A percentile compares a stretch with the other conserved stretches of the same genome.
phyloP scores from a whole-genome alignment of 202 grass and related monocot genomes.

The Saccharum hybrid region DNA sequence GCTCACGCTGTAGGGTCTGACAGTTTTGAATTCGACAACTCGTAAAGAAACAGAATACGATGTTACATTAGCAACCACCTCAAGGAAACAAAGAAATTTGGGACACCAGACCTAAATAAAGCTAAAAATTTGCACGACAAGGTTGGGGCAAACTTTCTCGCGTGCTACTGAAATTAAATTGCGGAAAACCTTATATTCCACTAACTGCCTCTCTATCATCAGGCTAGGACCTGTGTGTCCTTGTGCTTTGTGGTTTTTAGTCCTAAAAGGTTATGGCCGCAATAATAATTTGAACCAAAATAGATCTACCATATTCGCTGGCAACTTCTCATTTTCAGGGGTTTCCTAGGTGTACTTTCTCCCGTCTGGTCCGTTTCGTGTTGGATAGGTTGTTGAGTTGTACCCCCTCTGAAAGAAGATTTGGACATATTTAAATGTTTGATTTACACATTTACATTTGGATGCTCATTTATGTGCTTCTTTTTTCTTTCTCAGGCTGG shows the following conservation, averaged over 20 bases:
- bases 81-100: neutral
- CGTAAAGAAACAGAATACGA: neutral
- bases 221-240: neutral
- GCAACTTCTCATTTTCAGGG: neutral
- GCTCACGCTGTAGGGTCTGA: neutral
- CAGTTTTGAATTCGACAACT: neutral
- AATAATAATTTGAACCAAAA: neutral
- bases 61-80: neutral
- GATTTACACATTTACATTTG: neutral
- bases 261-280: neutral
- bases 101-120: neutral
- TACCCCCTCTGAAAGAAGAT: neutral
- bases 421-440: neutral
- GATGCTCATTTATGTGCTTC: slow-evolving; percentile 3
- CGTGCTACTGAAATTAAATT: neutral
- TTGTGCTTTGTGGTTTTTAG: neutral
- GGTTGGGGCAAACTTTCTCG: neutral
- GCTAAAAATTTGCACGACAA: neutral
- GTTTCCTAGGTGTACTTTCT: neutral
- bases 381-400: neutral
- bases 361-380: neutral
- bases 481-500: slow-evolving; percentile 62
- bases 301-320: neutral
- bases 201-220: neutral
- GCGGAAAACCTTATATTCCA: neutral